Base-by-base conservation (phyloP, 1,284 basidiomycete genomes). In the Phellopilus nigrolimitatus region DNA sequence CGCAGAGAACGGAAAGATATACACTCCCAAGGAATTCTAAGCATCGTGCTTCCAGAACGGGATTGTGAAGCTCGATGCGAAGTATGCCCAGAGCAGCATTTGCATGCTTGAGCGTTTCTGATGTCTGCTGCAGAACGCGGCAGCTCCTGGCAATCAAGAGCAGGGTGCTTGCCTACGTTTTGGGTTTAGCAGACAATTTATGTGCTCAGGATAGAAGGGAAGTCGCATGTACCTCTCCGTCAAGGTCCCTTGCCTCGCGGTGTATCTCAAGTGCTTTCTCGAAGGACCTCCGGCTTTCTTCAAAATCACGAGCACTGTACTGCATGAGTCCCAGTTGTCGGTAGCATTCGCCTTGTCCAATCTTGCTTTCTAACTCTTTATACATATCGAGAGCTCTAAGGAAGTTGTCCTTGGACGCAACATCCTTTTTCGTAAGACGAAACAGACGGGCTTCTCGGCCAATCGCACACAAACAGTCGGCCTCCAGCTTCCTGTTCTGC, bases 21-120 rank as follows among this genome's bases (percentile, higher is more conserved):
- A 49, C 22, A n/a, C 25, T 25, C 3, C 41, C 49, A n/a, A 51
- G 46, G 9, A 27, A 40, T 22, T 38, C 19, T 6, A 48, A 19
- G 34, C 46, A 48, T 27, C 38, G 34, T 7, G 46, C 46, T 24
- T 48, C 36, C 36, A 48, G 21, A 33, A 31, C 9, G 9, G 22
- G 34, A 27, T 39, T 34, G n/a, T 24, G 17, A 9, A 4, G 21
- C 22, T 39, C 34, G 22, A 7, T 28, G 5, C 24, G 34, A 10
- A 38, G 34, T 10, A 48, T 3, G 5, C 17, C 4, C 34, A 48
- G 17, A 5, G 36, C 13, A 0, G 31, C 19, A 8, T 34, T 13
- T 15, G 9, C 28, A 12, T 22, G 31, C n/a, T 2, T 13, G 7
- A 48, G 4, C 7, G 37, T 22, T 2, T 13, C 15, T 10, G 5